Conservation (phyloP, 228 moss, liverwort and hornwort genomes). For the Sphagnum magellanicum region DNA sequence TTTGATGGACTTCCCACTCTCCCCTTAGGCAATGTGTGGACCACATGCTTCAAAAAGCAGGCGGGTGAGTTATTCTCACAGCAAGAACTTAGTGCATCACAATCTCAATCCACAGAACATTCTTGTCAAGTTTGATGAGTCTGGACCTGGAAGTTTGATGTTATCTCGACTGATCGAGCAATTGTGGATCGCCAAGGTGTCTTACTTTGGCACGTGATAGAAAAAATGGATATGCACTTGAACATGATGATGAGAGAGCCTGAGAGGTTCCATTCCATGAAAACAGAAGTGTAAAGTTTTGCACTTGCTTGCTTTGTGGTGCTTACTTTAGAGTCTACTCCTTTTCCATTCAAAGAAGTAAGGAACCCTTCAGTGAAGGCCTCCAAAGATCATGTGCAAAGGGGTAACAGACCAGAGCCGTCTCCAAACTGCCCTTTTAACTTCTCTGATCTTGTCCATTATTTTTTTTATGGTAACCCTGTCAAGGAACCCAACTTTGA, state of each 20-base stretch:
- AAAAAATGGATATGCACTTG: not conserved
- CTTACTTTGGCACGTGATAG: slow-evolving; percentile 13
- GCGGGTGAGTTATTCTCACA: slow-evolving; percentile 14
- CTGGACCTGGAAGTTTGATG: too few species aligned
- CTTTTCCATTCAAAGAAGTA: not conserved
- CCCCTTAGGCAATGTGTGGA: slow-evolving; percentile 2
- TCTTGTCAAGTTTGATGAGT: not conserved
- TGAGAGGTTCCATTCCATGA: slow-evolving; percentile 11
- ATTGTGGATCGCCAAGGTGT: slow-evolving; percentile 6
- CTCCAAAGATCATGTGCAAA: not conserved
- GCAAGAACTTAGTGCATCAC: slow-evolving; percentile 12
- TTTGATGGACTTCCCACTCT: not conserved
- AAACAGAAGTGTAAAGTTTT: not conserved
- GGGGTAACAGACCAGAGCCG: not conserved
- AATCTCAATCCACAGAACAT: slow-evolving; percentile 16
- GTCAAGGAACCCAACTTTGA: slow-evolving; percentile 8
- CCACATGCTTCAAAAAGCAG: slow-evolving; percentile 23
- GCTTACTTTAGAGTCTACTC: not conserved
- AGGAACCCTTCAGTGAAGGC: not conserved
- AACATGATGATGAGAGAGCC: slow-evolving; percentile 1
- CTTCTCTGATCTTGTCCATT: slow-evolving; percentile 6
- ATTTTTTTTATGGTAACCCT: slow-evolving; percentile 9
- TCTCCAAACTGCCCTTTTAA: not conserved
- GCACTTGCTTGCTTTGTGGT: slow-evolving; percentile 4
- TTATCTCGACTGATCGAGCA: not conserved